Conservation (phyloP, 306 rosid species). For the Luffa aegyptiaca region DNA sequence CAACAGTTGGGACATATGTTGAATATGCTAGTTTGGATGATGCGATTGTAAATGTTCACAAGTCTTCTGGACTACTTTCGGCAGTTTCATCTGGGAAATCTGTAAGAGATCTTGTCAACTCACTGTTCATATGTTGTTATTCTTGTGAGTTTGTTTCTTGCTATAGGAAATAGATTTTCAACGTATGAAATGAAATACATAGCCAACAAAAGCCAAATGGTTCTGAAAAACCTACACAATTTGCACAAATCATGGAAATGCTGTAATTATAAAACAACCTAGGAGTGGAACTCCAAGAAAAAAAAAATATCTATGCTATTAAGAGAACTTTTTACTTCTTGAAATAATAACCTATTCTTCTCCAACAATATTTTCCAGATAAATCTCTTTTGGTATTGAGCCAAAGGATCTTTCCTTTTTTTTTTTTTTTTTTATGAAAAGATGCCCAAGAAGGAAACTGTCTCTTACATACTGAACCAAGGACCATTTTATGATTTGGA, state of each 20-base stretch:
- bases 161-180: background rate
- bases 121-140: background rate
- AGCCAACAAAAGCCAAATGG: background rate
- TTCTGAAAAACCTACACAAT: background rate
- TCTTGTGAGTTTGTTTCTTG: background rate
- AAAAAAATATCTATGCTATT: background rate
- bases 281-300: background rate
- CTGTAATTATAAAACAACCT: background rate
- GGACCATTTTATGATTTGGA: background rate
- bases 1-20: slow-evolving; percentile 54
- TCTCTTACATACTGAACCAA: background rate
- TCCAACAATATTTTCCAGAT: background rate
- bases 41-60: slow-evolving; percentile 52
- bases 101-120: slow-evolving; percentile 38
- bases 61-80: slow-evolving; percentile 55
- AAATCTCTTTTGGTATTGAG: background rate
- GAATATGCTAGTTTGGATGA: slow-evolving; percentile 58
- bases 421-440: background rate
- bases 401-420: background rate
- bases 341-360: background rate
- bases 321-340: background rate
- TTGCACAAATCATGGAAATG: background rate
- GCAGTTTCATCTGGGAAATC: slow-evolving; percentile 66
- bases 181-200: background rate
- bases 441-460: background rate